Percentiles rank a stretch among this genome's conserved stretches.
phyloP scores from a whole-genome alignment of 1,284 basidiomycete species.

The Ganoderma sinense region DNA sequence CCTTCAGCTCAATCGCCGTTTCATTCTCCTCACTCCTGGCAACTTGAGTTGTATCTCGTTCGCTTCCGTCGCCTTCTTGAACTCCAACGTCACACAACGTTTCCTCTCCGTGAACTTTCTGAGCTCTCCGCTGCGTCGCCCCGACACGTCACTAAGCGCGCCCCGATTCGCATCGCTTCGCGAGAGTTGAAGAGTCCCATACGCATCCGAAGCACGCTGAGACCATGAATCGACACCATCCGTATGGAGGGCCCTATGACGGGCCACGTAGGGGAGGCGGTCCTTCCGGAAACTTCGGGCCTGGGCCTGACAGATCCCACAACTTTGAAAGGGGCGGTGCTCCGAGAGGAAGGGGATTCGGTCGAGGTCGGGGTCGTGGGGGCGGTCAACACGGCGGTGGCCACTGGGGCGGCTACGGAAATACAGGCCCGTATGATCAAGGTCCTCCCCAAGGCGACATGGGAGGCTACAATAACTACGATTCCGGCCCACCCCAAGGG shows the following conservation, averaged over 20 bases:
- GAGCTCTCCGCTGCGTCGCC: conserved; percentile 16
- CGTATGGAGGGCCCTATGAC: conserved; percentile 79
- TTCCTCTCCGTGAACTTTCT: conserved; percentile 15
- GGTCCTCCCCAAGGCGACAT: conserved; percentile 64
- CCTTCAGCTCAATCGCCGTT: conserved; percentile 27
- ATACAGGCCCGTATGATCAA: conserved; percentile 67
- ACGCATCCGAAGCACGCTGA: conserved; percentile 27
- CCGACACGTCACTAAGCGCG: conserved; percentile 35
- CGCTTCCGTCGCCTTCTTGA: conserved; percentile 16
- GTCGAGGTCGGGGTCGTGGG: conserved; percentile 60
- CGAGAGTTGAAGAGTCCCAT: conserved; percentile 23
- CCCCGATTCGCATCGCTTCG: conserved; percentile 14
- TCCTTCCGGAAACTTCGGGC: conserved; percentile 67
- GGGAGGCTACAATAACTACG: conserved; percentile 72
- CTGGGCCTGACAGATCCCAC: conserved; percentile 78
- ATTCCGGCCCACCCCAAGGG: conserved; percentile 61
- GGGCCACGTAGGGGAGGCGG: conserved; percentile 70
- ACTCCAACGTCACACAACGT: conserved; percentile 8
- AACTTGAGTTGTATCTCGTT: conserved; percentile 30
- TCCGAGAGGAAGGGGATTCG: conserved; percentile 67
- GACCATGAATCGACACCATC: conserved; percentile 87
- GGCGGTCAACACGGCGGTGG: conserved; percentile 32
- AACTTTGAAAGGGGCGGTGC: conserved; percentile 67
- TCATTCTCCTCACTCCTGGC: conserved; percentile 24
- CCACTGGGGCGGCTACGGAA: conserved; percentile 60